Base-by-base conservation (phyloP, 805 yeast species). In the Lachancea quebecensis region DNA sequence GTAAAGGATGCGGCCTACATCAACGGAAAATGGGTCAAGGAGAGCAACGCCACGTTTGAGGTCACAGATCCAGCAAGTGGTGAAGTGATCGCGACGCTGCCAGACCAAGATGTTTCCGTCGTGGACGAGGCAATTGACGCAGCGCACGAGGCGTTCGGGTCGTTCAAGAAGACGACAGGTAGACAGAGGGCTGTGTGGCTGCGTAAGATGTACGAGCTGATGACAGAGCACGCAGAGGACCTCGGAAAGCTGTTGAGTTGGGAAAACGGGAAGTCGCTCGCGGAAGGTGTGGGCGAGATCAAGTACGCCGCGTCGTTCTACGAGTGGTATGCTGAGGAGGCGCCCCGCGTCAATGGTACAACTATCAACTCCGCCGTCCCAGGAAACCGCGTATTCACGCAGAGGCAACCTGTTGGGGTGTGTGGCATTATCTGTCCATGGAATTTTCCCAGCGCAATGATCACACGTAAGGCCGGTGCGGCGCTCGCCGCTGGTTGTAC, bases 241-340 rank as follows among this genome's bases (percentile, higher is more conserved):
- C 68, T 79, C 57, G 83, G 78, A 12, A 72, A 72, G 42, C 66
- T 79, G 44, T 57, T 77, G 36, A 68, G 81, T 25, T 75, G 76
- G 77, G 84, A 79, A 60, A 79, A 78, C 55, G 83, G 84, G 49
- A 78, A 78, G 57, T 67, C 79, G 11, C 59, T 75, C 38, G 58
- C 73, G 35, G 83, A 78, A 52, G 73, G 81, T 8, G 56, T 57
- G 10, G 81, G 81, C 43, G 83, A 79, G 55, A 59, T 77, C 48
- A 75, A 70, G 53, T 78, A 78, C 52, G 81, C 78, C 27, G 83
- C 84, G 3, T 76, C 85, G 6, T 89, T 84, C 64, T 84, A 86
- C 62, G 89, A 87, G 59, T 90, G 97, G 96, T 90, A 80, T 59
- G 73, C 95, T 29, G 82, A 77, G 58, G 82, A 77, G 54, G 80